Conservation (phyloP, 2,329 filamentous ascomycete genomes). For the Ceratocystis destructans region DNA sequence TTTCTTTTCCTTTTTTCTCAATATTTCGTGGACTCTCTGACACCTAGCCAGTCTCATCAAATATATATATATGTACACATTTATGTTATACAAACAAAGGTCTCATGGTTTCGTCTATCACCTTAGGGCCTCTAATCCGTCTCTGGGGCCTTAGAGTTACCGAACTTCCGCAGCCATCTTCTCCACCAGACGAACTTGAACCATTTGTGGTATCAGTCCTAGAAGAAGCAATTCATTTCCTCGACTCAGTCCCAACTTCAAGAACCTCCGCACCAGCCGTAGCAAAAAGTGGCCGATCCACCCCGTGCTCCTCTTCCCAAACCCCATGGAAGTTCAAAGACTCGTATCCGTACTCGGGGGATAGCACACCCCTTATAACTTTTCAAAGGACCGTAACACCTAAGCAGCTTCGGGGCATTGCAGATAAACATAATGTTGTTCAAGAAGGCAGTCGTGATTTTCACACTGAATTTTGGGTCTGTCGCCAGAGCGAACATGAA, state of each 20-base stretch:
- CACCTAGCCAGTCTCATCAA: not conserved
- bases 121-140: conserved; percentile 37
- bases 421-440: conserved; percentile 26
- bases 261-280: conserved; percentile 16
- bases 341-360: conserved; percentile 36
- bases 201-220: conserved; percentile 41
- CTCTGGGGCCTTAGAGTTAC: conserved; percentile 38
- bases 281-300: not conserved
- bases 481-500: conserved; percentile 47
- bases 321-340: conserved; percentile 38
- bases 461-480: conserved; percentile 46
- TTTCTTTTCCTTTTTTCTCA: too few relatives aligned
- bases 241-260: conserved; percentile 39
- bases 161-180: conserved; percentile 34
- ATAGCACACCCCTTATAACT: conserved; percentile 38
- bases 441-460: conserved; percentile 20
- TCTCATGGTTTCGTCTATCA: conserved; percentile 9
- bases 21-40: not conserved
- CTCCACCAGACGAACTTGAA: conserved; percentile 32
- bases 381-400: conserved; percentile 37
- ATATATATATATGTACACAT: not conserved
- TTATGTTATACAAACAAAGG: not conserved
- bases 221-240: conserved; percentile 45
- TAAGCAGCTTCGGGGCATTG: conserved; percentile 31
- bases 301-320: not conserved